Evolutionary conservation across 2,329 filamentous ascomycete genomes (phyloP), one percentile per base, ranked within the genome.

Genomic region (Fusarium anthophilum): DNA sequence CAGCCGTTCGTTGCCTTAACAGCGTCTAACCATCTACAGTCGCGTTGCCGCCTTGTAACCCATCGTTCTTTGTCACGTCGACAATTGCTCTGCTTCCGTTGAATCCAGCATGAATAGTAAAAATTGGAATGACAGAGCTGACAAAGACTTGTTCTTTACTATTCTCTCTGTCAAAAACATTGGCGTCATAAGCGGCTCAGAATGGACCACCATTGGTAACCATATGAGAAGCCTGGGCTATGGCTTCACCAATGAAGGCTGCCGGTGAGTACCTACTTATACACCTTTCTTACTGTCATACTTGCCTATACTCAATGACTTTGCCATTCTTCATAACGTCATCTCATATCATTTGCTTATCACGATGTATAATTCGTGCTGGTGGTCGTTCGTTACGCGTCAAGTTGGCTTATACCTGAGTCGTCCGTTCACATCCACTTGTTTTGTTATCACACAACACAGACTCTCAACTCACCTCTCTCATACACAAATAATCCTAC

Each of bases 231-330:
- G 82, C 41, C 77, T 90, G 65, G 89, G 89, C 63, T 91, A 91
- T 76, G 88, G 88, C 80, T 91, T 91, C 80, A 91, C 89, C 24
- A 91, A 91, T 83, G 89, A 91, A 79, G 89, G 89, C 75, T 91
- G 89, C 75, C 88, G 89, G 89, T 91, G 83, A 83, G 88, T 87
- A 55, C 56, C 39, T 65, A 30, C 57, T 43, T 64, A 30, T 48
- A 38, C 17, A 38, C 17, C 55, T 47, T 48, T 53, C 53, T 66
- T 66, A 73, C 60, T 59, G 28, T 63, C 58, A 37, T 32, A 32
- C 24, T 63, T 14, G 41, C 44, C 32, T 47, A 32, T 59, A 50
- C 28, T 62, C 41, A 28, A 43, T 56, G 37, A 14, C 45, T 51
- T 54, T 38, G 26, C n/a, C 9, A 37, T 60, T 41, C 58, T 32